Percentiles rank a stretch among this genome's conserved stretches.
These are phyloP conservation scores for Xylariaceae sp. DNA, from an alignment of 2,329 filamentous ascomycete genomes.

Conservation along the genomic window DNA sequence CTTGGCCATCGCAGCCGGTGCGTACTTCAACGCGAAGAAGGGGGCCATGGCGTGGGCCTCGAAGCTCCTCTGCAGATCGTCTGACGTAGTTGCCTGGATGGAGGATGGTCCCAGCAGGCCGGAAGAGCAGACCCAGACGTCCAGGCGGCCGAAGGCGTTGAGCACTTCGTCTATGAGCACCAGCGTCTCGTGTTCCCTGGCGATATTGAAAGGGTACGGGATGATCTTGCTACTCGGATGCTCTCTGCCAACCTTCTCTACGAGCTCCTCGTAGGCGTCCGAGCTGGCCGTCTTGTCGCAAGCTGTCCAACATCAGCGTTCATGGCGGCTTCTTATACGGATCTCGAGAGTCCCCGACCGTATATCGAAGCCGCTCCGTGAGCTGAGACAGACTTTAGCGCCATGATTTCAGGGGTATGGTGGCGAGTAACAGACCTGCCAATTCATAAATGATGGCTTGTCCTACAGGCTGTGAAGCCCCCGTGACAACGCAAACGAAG, in stretches of 20 bases:
- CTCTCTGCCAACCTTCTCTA: constrained; percentile 32
- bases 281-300: constrained; percentile 38
- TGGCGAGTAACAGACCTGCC: constrained; percentile 34
- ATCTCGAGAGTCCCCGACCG: no score
- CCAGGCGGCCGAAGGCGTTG: constrained; percentile 50
- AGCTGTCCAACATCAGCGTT: constrained; percentile 26
- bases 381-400: constrained; percentile 29
- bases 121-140: constrained; percentile 53
- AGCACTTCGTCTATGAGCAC: constrained; percentile 55
- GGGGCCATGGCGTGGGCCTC: constrained; percentile 54
- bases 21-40: constrained; percentile 59
- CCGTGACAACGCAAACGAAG: constrained; percentile 58
- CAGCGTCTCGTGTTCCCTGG: constrained; percentile 53
- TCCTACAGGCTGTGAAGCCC: constrained; percentile 53
- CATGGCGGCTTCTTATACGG: no score
- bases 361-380: constrained; percentile 60
- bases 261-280: constrained; percentile 31
- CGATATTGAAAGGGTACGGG: constrained; percentile 50
- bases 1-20: constrained; percentile 56
- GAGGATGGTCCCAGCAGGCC: constrained; percentile 50
- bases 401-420: background rate
- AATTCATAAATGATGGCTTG: constrained; percentile 52
- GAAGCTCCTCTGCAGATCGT: constrained; percentile 49
- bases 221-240: constrained; percentile 53
- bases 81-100: constrained; percentile 47